These are phyloP conservation scores for Anethum foeniculum DNA, from an alignment of 140 eudicot species.

Conservation along the genomic window DNA sequence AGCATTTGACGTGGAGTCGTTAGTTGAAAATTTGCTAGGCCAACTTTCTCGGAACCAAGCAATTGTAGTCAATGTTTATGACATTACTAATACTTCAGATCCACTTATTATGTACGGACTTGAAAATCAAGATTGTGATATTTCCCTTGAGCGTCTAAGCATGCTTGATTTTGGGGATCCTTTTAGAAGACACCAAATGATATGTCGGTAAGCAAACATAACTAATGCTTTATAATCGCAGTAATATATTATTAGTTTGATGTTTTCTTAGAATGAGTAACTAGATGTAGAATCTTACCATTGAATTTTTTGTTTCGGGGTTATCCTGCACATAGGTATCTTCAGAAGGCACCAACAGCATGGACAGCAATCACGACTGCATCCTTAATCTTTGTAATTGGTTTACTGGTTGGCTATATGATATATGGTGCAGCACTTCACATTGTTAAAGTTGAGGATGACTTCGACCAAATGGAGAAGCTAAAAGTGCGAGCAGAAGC, in stretches of 20 bases:
- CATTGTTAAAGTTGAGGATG: constrained; percentile 63
- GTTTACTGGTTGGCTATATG: constrained; percentile 41
- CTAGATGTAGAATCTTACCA: neutral
- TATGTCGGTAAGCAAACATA: constrained; percentile 40
- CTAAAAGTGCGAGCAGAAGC: constrained; percentile 74
- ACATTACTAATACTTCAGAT: constrained; percentile 62
- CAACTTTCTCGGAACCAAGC: constrained; percentile 73
- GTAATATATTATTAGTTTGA: neutral
- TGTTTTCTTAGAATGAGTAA: neutral
- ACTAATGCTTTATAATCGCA: neutral
- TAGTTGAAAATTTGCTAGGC: constrained; percentile 71
- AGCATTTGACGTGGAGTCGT: constrained; percentile 81
- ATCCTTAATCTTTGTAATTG: constrained; percentile 36
- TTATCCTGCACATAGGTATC: constrained; percentile 39
- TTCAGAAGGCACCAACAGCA: constrained; percentile 49
- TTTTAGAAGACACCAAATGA: constrained; percentile 65
- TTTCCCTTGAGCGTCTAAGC: constrained; percentile 49
- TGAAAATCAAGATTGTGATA: constrained; percentile 53
- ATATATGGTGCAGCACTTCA: constrained; percentile 41
- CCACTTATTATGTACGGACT: constrained; percentile 66
- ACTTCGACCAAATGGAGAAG: constrained; percentile 50
- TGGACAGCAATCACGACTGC: constrained; percentile 43
- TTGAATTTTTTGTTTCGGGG: neutral
- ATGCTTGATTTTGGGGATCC: constrained; percentile 83
- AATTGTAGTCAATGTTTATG: constrained; percentile 70